phyloP scores from a whole-genome alignment of 1,284 basidiomycete genomes.

The Trametes sp. region DNA sequence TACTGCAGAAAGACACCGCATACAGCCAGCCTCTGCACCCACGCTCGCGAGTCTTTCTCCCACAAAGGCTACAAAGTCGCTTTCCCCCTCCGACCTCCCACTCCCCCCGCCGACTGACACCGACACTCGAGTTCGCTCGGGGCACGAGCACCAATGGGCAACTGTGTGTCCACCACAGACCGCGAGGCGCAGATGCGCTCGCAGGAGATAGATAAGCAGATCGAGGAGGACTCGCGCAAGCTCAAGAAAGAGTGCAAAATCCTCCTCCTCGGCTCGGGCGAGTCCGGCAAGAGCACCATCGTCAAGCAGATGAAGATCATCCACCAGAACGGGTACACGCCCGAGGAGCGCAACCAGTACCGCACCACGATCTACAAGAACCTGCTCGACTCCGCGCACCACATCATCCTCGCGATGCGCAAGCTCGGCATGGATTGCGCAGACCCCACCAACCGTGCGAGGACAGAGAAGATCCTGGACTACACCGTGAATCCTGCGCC shows the following conservation, averaged over 20 bases:
- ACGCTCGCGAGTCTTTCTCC: conserved; percentile 3
- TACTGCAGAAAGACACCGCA: neutral
- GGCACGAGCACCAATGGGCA: conserved; percentile 58
- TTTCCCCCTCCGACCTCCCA: conserved; percentile 15
- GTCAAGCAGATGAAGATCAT: conserved; percentile 99
- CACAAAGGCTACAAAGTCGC: conserved; percentile 24
- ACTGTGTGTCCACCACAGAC: conserved; percentile 67
- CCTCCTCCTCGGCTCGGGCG: conserved; percentile 83
- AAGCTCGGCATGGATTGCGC: conserved; percentile 89
- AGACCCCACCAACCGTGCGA: conserved; percentile 72
- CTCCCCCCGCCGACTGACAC: conserved; percentile 6
- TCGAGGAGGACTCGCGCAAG: conserved; percentile 75
- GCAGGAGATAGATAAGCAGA: conserved; percentile 74
- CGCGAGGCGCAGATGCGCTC: conserved; percentile 71
- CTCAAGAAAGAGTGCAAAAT: conserved; percentile 96
- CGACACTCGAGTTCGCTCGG: conserved; percentile 14
- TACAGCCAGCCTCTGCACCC: neutral
- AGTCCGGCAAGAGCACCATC: conserved; percentile 95
- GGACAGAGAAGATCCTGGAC: conserved; percentile 69
- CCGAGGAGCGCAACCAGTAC: conserved; percentile 83
- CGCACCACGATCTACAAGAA: conserved; percentile 87
- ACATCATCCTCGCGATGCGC: conserved; percentile 88
- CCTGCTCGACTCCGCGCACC: conserved; percentile 90
- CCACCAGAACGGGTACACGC: conserved; percentile 91
- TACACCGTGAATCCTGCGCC: conserved; percentile 53